A percentile compares a stretch with the other conserved stretches of the same genome.
Evolutionary conservation across 2,329 filamentous ascomycete species (phyloP).

Genomic region (Alternaria gaisen): DNA sequence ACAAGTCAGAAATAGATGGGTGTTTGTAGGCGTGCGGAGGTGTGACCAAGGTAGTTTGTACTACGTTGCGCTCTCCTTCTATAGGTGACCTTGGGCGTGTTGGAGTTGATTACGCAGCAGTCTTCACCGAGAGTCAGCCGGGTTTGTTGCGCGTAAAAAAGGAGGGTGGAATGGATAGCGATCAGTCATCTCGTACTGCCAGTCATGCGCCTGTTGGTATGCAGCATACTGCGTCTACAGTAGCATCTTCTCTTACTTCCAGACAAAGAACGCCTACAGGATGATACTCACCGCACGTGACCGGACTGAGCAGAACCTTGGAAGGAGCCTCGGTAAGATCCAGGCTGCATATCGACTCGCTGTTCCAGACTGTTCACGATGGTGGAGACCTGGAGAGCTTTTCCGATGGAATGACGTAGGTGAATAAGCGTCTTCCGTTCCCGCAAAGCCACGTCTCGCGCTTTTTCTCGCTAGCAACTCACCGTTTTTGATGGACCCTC

Average conservation of each 20-base stretch:
- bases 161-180: neutral
- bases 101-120: conserved; percentile 3
- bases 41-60: conserved; percentile 1
- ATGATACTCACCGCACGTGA: neutral
- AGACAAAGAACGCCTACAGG: neutral
- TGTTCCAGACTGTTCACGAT: neutral
- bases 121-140: neutral
- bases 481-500: conserved; percentile 8
- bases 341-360: neutral
- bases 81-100: neutral
- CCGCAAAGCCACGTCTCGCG: neutral
- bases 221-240: neutral
- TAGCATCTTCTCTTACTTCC: neutral
- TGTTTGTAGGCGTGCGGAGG: neutral
- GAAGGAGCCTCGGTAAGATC: neutral
- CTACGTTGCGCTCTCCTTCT: neutral
- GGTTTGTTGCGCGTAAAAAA: neutral
- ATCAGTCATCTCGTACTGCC: neutral
- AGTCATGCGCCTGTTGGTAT: neutral
- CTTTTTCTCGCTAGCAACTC: neutral
- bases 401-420: neutral
- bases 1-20: neutral
- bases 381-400: neutral
- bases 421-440: neutral
- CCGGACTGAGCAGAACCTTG: neutral